Evolutionary conservation across 2,329 filamentous ascomycete species (phyloP), one percentile per base, ranked within the genome.

Genomic region (Hymenoscyphus linearis): DNA sequence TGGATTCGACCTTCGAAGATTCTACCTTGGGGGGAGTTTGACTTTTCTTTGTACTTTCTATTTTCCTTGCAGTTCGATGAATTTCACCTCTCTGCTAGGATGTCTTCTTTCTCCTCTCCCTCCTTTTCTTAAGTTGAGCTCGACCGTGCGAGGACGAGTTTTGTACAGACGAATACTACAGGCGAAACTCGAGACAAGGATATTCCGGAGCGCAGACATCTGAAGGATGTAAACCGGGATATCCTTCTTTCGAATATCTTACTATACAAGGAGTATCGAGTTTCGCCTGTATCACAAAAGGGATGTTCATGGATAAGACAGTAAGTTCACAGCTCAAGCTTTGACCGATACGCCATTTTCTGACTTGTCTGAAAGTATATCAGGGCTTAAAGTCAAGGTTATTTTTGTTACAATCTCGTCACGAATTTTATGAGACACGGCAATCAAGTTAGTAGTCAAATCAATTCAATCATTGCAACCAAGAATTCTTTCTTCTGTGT

Each of bases 91-190:
- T 59, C 50, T 10, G 44, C 18, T 3, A 31, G 34, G 37, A 62
- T 64, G 10, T 60, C 61, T 64, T 64, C 66, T 54, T 74, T 76
- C 64, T 64, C 64, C 7, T 66, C 65, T 53, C 72, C 65, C 71
- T 76, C 68, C 65, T 77, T 0, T n/a, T n/a, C n/a, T n/a, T 80
- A n/a, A n/a, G n/a, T n/a, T n/a, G n/a, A 18, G 18, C 22, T 2
- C 18, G 18, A 12, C n/a, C 18, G 9, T 22, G n/a, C 6, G n/a
- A 47, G 18, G 18, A n/a, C 16, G 16, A n/a, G 1, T 40, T 47
- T 22, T 18, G 31, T 31, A 31, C 6, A 31, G 18, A 13, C 12
- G 40, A 10, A 16, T 44, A 44, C 37, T n/a, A n/a, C n/a, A n/a
- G n/a, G n/a, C n/a, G n/a, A n/a, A n/a, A n/a, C n/a, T n/a, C n/a